phyloP scores from a whole-genome alignment of 768 basidiomycete species.

The Lentinula sp. region DNA sequence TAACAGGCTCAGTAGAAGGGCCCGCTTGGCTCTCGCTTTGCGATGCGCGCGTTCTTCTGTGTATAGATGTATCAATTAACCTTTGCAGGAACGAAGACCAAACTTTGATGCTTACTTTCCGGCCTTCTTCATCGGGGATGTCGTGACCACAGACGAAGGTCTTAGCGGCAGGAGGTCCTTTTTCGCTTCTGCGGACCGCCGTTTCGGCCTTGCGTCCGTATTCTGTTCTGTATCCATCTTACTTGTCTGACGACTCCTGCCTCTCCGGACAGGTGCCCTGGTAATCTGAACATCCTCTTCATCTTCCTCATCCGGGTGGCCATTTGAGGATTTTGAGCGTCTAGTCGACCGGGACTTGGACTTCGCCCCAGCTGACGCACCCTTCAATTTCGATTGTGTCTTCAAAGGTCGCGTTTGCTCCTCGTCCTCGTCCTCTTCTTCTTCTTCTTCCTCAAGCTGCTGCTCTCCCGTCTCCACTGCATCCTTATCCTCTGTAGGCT shows the following conservation, averaged over 20 bases:
- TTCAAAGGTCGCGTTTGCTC: neutral
- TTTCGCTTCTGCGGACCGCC: neutral
- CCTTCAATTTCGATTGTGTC: neutral
- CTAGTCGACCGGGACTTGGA: neutral
- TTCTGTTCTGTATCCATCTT: neutral
- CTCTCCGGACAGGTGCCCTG: neutral
- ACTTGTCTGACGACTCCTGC: neutral
- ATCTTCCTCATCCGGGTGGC: neutral
- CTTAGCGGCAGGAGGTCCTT: neutral
- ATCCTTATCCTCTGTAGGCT: neutral
- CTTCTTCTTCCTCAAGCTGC: neutral
- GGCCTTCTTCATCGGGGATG: constrained; percentile 2
- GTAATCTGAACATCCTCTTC: neutral
- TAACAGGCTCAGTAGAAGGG: neutral
- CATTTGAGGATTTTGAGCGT: neutral
- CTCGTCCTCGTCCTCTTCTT: neutral
- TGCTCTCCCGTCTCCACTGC: neutral
- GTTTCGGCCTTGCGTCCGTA: neutral
- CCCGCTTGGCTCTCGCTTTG: neutral
- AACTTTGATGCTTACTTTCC: neutral
- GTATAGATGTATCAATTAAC: neutral
- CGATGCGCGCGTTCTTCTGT: neutral
- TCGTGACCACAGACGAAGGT: neutral
- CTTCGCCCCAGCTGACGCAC: neutral
- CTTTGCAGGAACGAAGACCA: neutral